Base-by-base conservation (phyloP, 116 monocot species). In the Trichopus zeylanicus region DNA sequence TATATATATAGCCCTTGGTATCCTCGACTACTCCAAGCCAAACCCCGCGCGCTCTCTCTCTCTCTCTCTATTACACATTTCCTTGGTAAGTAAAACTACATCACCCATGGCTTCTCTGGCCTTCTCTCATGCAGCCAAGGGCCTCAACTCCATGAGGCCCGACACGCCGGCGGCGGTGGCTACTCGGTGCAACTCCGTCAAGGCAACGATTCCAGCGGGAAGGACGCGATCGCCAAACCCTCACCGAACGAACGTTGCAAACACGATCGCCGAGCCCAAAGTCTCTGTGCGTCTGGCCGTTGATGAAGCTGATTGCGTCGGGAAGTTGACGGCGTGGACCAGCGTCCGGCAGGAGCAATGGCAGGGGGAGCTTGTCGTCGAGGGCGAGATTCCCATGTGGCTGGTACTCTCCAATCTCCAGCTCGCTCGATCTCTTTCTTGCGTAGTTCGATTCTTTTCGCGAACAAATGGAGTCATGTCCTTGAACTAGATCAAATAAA, bases 361-460 rank as follows among this genome's bases (percentile, higher is more conserved):
- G 92, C 84, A 80, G 31, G 92, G 92, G 7, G 81, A 76, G 53
- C 70, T 92, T 16, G 42, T 25, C 7, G 84, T 87, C 3, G 60
- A 92, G 9, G 92, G 92, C 15, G 28, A 84, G 57, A 58, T 87
- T 26, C 92, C 92, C 6, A 70, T 64, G 3, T 92, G 87, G 92
- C 73, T 92, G 87, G 87, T 92, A 81, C 11, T 48, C 18, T 28
- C 21, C 3, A 9, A 51, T n/a, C n/a, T n/a, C 18, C 0, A 30
- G 7, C 7, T 29, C 5, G 4, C 9, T 0, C 21, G 21, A 16
- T 0, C n/a, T 39, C 12, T 3, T 3, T 39, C 18, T 42, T 42
- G 11, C 15, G 1, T 54, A 29, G 26, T 28, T 22, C 5, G 1
- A 6, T 12, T 53, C 11, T 28, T 32, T 20, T 61, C 30, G n/a